Evolutionary conservation across 257 asterid species (phyloP).

Genomic region (Verbascum thapsus): DNA sequence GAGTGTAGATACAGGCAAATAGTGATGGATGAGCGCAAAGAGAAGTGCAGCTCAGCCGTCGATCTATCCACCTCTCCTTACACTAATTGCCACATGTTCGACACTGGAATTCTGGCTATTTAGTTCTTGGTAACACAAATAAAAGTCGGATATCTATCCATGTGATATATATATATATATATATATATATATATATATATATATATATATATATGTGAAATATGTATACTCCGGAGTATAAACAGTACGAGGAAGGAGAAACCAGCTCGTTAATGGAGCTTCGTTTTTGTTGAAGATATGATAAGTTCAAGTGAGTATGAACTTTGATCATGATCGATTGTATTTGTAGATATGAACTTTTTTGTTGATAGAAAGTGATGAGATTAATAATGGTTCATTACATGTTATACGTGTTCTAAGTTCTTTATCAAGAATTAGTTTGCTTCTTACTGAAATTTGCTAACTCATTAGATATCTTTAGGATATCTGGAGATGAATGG

Average conservation of each 20-base stretch:
- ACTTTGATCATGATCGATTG: too few species aligned
- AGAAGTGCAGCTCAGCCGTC: slow-evolving; percentile 47
- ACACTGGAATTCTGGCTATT: slow-evolving; percentile 61
- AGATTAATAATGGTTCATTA: too few species aligned
- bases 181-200: not conserved
- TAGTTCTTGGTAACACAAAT: slow-evolving; percentile 19
- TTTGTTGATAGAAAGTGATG: too few species aligned
- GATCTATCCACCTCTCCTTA: slow-evolving; percentile 46
- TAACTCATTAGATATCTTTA: too few species aligned
- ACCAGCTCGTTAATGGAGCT: not conserved
- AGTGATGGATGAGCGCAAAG: slow-evolving; percentile 54
- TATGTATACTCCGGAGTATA: not conserved
- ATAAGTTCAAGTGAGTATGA: too few species aligned
- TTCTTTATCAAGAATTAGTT: too few species aligned
- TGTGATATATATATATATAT: not conserved
- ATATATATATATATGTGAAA: slow-evolving; percentile 3
- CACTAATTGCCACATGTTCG: slow-evolving; percentile 43
- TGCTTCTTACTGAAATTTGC: too few species aligned
- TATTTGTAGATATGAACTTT: too few species aligned
- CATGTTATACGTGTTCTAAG: too few species aligned
- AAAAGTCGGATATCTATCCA: not conserved
- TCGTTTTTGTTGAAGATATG: not conserved
- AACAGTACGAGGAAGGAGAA: slow-evolving; percentile 13
- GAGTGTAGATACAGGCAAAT: slow-evolving; percentile 69
- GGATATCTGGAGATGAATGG: too few species aligned